These are phyloP conservation scores for Gentiana dahurica DNA, from an alignment of 257 asterid species.

Conservation along the genomic window DNA sequence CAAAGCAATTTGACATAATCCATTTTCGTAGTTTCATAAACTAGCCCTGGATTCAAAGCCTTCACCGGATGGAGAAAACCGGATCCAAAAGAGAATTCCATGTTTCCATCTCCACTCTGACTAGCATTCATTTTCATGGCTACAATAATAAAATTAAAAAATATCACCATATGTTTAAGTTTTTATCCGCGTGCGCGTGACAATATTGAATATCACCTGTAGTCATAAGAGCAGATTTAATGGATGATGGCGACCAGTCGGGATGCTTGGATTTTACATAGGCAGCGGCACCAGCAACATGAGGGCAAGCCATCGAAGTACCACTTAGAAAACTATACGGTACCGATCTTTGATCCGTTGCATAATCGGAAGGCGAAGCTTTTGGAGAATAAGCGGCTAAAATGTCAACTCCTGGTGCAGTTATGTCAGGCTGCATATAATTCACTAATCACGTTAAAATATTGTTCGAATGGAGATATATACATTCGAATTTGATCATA, in stretches of 20 bases:
- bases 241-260: conserved; percentile 10
- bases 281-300: conserved; percentile 12
- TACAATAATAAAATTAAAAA: neutral
- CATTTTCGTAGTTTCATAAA: neutral
- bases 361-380: neutral
- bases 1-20: conserved; percentile 8
- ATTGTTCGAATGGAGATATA: neutral
- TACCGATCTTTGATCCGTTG: neutral
- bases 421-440: conserved; percentile 6
- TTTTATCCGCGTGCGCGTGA: neutral
- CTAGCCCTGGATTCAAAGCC: conserved; percentile 8
- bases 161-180: no score
- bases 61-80: conserved; percentile 7
- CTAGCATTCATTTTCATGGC: neutral
- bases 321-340: conserved; percentile 4
- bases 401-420: conserved; percentile 8
- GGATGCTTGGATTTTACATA: conserved; percentile 13
- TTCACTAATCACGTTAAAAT: no score
- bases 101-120: neutral
- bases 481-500: no score
- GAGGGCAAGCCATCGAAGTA: conserved; percentile 17
- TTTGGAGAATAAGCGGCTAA: conserved; percentile 9
- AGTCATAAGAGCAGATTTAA: conserved; percentile 15
- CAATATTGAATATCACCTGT: neutral
- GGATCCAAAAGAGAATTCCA: neutral